Conservation (phyloP, 331 rosid species). For the Phaseolus coccineus region DNA sequence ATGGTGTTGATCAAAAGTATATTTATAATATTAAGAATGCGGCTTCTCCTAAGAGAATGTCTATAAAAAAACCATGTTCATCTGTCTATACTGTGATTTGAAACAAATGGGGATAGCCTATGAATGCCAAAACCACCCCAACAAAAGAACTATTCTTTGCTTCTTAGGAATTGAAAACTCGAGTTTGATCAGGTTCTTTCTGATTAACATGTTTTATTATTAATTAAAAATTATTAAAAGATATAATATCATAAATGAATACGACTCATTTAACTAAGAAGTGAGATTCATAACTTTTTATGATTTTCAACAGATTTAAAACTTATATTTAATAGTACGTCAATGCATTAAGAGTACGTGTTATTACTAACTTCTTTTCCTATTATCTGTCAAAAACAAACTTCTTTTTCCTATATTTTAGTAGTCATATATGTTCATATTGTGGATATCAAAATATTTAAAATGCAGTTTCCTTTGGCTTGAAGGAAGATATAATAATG, state of each 20-base stretch:
- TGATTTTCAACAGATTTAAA: neutral
- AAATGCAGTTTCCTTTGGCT: neutral
- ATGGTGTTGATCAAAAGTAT: conserved; percentile 33
- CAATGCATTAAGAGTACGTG: neutral
- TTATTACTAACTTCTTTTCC: neutral
- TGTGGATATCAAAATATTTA: neutral
- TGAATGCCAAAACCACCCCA: conserved; percentile 1
- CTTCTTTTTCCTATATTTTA: neutral
- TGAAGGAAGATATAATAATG: too few species aligned
- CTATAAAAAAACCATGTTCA: too few species aligned
- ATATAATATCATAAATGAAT: neutral
- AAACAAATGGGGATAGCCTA: neutral
- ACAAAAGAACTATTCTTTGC: conserved; percentile 45
- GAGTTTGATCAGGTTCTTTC: conserved; percentile 4
- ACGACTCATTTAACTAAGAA: too few species aligned
- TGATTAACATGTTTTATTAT: neutral
- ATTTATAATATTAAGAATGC: neutral
- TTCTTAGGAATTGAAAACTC: conserved; percentile 30
- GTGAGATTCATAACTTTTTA: neutral
- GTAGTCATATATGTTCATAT: neutral
- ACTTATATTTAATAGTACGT: neutral
- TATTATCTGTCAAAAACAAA: too few species aligned
- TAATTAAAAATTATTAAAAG: neutral
- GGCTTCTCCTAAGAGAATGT: neutral
- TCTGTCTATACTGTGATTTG: neutral